Percentiles rank a stretch among this genome's conserved stretches.
Conservation (phyloP, 73 alveolate species). For the Paramecium sonneborni region DNA sequence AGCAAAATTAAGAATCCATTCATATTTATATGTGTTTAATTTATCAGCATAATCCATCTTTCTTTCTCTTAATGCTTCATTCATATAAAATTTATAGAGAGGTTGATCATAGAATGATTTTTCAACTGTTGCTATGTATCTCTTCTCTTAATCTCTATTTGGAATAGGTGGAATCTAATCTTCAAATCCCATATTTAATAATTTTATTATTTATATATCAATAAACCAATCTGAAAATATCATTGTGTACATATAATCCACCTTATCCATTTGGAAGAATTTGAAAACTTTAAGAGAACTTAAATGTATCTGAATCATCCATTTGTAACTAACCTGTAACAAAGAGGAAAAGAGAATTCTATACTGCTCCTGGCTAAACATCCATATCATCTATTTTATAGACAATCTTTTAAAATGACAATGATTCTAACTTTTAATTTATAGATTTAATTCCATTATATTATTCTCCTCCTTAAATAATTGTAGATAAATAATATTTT, state of each 20-base stretch:
- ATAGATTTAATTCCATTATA: not conserved
- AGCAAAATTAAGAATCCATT: conserved; percentile 17
- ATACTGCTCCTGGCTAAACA: not conserved
- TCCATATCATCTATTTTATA: not conserved
- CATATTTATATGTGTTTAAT: not conserved
- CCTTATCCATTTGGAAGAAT: conserved; percentile 46
- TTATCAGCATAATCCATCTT: conserved; percentile 52
- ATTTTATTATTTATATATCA: not conserved
- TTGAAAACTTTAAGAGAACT: not conserved
- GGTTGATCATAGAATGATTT: conserved; percentile 26
- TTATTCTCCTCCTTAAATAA: not conserved
- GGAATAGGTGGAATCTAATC: conserved; percentile 47
- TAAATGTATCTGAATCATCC: conserved; percentile 20
- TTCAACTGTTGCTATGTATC: not conserved
- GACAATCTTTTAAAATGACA: not conserved
- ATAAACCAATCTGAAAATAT: conserved; percentile 40
- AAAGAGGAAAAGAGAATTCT: not conserved
- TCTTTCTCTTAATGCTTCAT: conserved; percentile 51
- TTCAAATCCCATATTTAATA: conserved; percentile 55
- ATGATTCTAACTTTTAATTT: conserved; percentile 16
- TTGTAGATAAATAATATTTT: not conserved
- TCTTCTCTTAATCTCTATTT: conserved; percentile 4
- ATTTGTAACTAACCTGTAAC: not conserved
- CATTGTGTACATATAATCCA: conserved; percentile 10
- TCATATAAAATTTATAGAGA: conserved; percentile 37